Conservation (phyloP, 441 rosid species). For the Bocquillonia castaneifolia region DNA sequence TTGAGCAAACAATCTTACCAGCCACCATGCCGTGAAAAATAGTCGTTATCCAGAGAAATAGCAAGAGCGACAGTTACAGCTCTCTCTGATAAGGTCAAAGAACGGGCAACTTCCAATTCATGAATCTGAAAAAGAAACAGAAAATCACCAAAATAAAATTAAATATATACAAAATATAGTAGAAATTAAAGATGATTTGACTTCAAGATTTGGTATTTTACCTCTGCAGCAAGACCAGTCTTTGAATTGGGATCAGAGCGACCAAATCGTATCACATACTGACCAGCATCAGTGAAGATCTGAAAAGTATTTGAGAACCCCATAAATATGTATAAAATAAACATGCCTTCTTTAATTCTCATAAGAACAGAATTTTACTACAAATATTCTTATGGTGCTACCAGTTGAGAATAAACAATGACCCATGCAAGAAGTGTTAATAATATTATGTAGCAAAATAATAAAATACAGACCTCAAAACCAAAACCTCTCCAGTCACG, state of each 20-base stretch:
- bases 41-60: slow-evolving; percentile 88
- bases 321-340: slow-evolving; percentile 4
- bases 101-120: slow-evolving; percentile 69
- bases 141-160: background rate
- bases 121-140: slow-evolving; percentile 42
- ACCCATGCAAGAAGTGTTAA: background rate
- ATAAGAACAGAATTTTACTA: background rate
- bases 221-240: slow-evolving; percentile 53
- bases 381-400: background rate
- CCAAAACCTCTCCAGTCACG: slow-evolving; percentile 99
- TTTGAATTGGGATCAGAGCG: slow-evolving; percentile 53
- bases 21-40: slow-evolving; percentile 92
- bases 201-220: slow-evolving; percentile 23
- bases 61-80: slow-evolving; percentile 82
- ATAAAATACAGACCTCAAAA: slow-evolving; percentile 60
- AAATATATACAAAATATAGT: background rate
- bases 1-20: slow-evolving; percentile 43
- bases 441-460: slow-evolving; percentile 9
- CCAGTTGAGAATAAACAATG: background rate
- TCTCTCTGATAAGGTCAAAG: slow-evolving; percentile 73
- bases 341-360: background rate
- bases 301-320: slow-evolving; percentile 27
- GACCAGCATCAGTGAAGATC: slow-evolving; percentile 98
- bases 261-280: slow-evolving; percentile 89
- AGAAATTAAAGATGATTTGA: background rate